A percentile compares a stretch with the other conserved stretches of the same genome.
Conservation (phyloP, 306 rosid genomes). For the Neltuma alba region DNA sequence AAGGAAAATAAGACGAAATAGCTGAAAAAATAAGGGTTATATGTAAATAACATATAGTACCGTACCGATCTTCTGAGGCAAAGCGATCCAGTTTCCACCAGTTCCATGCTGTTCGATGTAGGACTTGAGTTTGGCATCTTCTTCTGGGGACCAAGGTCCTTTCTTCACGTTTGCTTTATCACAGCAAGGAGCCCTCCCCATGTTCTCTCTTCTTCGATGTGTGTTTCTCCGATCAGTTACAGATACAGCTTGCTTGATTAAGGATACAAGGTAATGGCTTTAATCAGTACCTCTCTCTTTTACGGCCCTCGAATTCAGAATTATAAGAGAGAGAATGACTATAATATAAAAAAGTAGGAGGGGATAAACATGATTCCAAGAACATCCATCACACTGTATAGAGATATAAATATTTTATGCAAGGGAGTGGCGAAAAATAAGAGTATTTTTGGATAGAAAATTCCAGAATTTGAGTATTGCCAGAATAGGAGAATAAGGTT, state of each 20-base stretch:
- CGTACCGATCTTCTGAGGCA: constrained; percentile 82
- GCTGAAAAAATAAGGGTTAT: not conserved
- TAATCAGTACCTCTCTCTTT: not conserved
- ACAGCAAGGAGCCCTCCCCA: constrained; percentile 99
- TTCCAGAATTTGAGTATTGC: constrained; percentile 54
- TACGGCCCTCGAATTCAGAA: constrained; percentile 10
- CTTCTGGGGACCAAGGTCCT: constrained; percentile 96
- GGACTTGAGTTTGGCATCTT: constrained; percentile 85
- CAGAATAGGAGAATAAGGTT: constrained; percentile 53
- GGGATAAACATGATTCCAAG: constrained; percentile 52
- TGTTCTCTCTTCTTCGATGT: not conserved
- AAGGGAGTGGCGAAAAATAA: constrained; percentile 45
- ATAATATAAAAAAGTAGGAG: constrained; percentile 37
- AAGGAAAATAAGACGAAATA: not conserved
- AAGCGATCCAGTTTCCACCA: constrained; percentile 94
- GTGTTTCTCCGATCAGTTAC: not conserved
- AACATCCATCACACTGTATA: constrained; percentile 36
- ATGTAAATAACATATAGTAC: not conserved
- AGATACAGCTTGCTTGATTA: not conserved
- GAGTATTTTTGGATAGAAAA: constrained; percentile 40
- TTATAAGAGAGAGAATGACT: constrained; percentile 23
- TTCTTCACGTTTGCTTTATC: constrained; percentile 97
- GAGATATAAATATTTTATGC: constrained; percentile 21
- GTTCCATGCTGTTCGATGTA: constrained; percentile 82
- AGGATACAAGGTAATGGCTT: not conserved